Percentiles rank a stretch among this genome's conserved stretches.
phyloP scores from a whole-genome alignment of 176 grass and related monocot genomes.

The Musa itinerans region DNA sequence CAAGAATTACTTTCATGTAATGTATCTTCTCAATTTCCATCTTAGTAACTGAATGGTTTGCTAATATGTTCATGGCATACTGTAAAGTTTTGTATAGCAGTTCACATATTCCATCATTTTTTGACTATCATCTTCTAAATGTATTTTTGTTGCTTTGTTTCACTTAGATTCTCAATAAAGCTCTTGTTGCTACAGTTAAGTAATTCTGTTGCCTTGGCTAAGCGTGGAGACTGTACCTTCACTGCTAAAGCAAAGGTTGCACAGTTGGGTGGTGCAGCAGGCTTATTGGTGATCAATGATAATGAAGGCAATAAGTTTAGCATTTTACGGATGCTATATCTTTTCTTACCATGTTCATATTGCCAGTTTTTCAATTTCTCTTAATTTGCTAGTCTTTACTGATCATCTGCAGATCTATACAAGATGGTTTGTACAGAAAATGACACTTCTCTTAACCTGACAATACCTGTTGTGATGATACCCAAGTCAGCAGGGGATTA shows the following conservation, averaged over 20 bases:
- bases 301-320: slow-evolving; percentile 45
- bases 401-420: slow-evolving; percentile 62
- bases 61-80: background rate
- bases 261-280: slow-evolving; percentile 57
- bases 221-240: slow-evolving; percentile 83
- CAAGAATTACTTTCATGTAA: background rate
- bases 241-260: slow-evolving; percentile 79
- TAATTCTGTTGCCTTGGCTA: slow-evolving; percentile 61
- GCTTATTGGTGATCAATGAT: slow-evolving; percentile 86
- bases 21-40: background rate
- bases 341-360: background rate
- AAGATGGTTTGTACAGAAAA: slow-evolving; percentile 94
- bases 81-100: background rate
- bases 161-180: slow-evolving; percentile 11
- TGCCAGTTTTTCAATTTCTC: slow-evolving; percentile 4
- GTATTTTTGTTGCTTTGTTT: background rate
- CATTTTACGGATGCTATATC: slow-evolving; percentile 4
- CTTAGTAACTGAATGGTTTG: background rate
- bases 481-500: slow-evolving; percentile 75
- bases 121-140: background rate
- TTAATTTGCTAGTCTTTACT: background rate
- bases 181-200: slow-evolving; percentile 39
- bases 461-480: slow-evolving; percentile 88
- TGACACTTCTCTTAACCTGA: slow-evolving; percentile 79
- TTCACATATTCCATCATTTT: background rate